Base-by-base conservation (phyloP, 2,329 filamentous ascomycete genomes). In the Teratosphaeria pseudoeucalypti region DNA sequence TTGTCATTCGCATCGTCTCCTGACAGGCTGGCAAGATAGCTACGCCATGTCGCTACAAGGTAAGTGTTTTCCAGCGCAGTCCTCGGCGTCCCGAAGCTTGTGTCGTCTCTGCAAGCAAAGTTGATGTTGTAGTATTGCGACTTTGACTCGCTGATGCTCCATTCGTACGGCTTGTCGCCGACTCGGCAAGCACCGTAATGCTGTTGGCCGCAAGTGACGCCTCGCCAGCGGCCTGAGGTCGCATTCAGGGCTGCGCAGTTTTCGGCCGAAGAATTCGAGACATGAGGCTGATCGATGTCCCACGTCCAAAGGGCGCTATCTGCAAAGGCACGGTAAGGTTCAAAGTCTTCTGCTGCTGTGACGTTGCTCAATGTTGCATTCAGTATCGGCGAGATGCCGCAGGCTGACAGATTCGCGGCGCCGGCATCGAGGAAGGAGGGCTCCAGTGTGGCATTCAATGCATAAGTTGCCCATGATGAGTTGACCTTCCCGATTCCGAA, bases 21-120 rank as follows among this genome's bases (percentile, higher is more conserved):
- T 39, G 76, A 74, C 6, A 64, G 62, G 6, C 59, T 58, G 26
- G 57, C 32, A 19, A 60, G 59, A 39, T 60, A 64, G 0, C 61
- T 58, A 27, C 63, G 64, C 67, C 72, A 67, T 1, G 63, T 72
- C 60, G 62, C 74, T 58, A 67, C 75, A 34, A 88, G 74, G 66
- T 85, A 84, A 1, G 74, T 74, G 63, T 87, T 87, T 68, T 88
- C 85, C 2, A 88, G 76, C 1, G 81, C 79, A 0, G 83, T 86
- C 43, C 82, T 78, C 0, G 85, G 85, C 1, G 81, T 78, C 34
- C 77, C 74, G 66, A 88, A 86, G 2, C 58, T 69, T n/a, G 77
- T 77, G 23, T 75, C 72, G 1, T 71, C 59, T 0, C 77, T 77
- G 68, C 85, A 88, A 5, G 74, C 67, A 1, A 66, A 70, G 2